Conservation (phyloP, 225 moss, liverwort and hornwort genomes). For the Rhytidiadelphus loreus region DNA sequence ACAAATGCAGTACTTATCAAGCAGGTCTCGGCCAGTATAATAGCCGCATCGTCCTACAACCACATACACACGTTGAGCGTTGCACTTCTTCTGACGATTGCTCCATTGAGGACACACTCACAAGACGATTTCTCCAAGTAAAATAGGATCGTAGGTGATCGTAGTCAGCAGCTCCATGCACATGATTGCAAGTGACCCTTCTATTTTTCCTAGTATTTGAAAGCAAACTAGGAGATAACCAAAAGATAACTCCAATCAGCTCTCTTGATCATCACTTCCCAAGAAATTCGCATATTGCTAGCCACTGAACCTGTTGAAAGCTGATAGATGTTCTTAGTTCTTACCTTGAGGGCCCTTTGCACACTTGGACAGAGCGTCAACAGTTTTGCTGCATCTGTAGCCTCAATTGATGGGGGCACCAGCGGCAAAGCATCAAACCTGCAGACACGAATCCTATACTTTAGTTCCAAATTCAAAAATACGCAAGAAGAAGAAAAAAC, state of each 20-base stretch:
- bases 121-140: not conserved
- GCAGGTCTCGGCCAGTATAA: conserved; percentile 80
- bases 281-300: not conserved
- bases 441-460: conserved; percentile 4
- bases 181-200: not conserved
- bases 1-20: conserved; percentile 66
- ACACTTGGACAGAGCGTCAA: conserved; percentile 79
- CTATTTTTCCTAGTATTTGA: not conserved
- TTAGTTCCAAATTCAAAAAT: not conserved
- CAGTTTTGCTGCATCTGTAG: conserved; percentile 61
- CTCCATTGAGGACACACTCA: not conserved
- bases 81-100: not conserved
- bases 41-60: conserved; percentile 57
- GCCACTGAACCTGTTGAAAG: not conserved
- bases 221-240: not conserved
- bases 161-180: not conserved
- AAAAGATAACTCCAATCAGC: not conserved
- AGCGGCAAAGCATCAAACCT: conserved; percentile 86
- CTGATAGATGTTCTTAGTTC: conserved; percentile 1
- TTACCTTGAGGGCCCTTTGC: conserved; percentile 73
- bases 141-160: not conserved
- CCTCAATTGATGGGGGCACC: conserved; percentile 71
- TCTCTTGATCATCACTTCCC: not conserved
- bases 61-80: not conserved
- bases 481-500: not conserved